Base-by-base conservation (phyloP, 257 asterid species). In the Cynanchum wilfordii region DNA sequence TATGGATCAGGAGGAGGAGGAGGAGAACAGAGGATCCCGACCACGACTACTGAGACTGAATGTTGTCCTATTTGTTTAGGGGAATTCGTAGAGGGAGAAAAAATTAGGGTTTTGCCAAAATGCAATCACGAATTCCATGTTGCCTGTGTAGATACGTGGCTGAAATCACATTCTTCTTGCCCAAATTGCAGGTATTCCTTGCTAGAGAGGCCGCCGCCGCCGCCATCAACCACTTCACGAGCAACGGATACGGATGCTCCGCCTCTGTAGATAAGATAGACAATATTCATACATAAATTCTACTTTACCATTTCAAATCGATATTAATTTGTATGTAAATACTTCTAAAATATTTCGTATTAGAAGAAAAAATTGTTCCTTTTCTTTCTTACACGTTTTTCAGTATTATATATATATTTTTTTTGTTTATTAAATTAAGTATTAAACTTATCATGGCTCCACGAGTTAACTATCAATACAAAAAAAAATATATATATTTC, bases 41-140 rank as follows among this genome's bases (percentile, higher is more conserved):
- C 56, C 12, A n/a, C 10, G 10, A 60, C 66, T 33, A 33, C 38
- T 33, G 38, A 33, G 38, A 33, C 38, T 16, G 66, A 29, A 17
- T 60, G 66, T 9, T 60, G 66, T 9, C 4, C 66, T 27, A 60
- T 60, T 60, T 60, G 66, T 29, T 60, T 60, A 60, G 66, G 7
- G 7, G 66, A 29, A 9, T 60, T 60, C 29, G 22, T n/a, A 4
- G 42, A 3, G 4, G 42, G 66, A 29, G 66, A 60, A 13, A 29
- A 60, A n/a, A 4, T 60, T 10, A 20, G 40, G 22, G 44, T 30
- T 7, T 33, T 60, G 33, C 66, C 66, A 12, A 27, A 13, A 5
- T 60, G 66, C 38, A 13, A 60, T 16, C 66, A 60, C n/a, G 66
- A 40, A 9, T 60, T 60, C 66, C 66, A 60, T 29, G 40, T 29